Evolutionary conservation across 345 rosid species (phyloP).

Genomic region (Sisymbrium irio): DNA sequence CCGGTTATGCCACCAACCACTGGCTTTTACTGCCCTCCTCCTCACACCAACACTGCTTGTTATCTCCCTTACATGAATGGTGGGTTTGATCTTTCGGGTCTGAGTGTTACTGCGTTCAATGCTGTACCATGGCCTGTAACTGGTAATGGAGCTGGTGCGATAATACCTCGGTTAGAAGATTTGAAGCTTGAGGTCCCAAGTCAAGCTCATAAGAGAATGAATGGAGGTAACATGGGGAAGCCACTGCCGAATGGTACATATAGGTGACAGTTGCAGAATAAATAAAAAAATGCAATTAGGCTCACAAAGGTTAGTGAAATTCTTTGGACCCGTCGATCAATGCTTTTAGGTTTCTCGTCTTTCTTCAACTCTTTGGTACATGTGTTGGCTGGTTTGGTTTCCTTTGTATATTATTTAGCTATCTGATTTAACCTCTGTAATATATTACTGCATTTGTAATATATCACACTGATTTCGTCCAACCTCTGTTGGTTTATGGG

Average conservation of each 20-base stretch:
- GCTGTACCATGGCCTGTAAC: conserved; percentile 27
- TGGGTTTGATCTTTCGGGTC: conserved; percentile 27
- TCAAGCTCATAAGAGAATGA: conserved; percentile 19
- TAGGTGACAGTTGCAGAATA: conserved; percentile 25
- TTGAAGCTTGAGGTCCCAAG: conserved; percentile 24
- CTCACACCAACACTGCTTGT: conserved; percentile 14
- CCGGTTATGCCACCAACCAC: conserved; percentile 38
- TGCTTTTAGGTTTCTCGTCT: conserved; percentile 3
- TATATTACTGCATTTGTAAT: conserved; percentile 23
- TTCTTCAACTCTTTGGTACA: conserved; percentile 23
- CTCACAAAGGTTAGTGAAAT: conserved; percentile 27
- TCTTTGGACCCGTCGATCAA: conserved; percentile 22
- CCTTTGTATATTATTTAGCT: conserved; percentile 26
- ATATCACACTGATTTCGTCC: neutral
- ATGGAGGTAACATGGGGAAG: conserved; percentile 11
- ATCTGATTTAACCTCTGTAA: conserved; percentile 27
- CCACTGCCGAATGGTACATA: conserved; percentile 18
- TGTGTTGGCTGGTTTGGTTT: conserved; percentile 18
- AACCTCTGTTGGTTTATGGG: neutral
- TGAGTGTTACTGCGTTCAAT: conserved; percentile 23
- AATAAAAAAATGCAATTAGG: conserved; percentile 7
- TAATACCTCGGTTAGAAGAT: conserved; percentile 26
- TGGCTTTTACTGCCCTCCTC: conserved; percentile 37
- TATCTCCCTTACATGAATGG: conserved; percentile 44
- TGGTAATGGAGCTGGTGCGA: conserved; percentile 26